Evolutionary conservation across 2,329 filamentous ascomycete species (phyloP).

Genomic region (Arthrinium puccinioides): DNA sequence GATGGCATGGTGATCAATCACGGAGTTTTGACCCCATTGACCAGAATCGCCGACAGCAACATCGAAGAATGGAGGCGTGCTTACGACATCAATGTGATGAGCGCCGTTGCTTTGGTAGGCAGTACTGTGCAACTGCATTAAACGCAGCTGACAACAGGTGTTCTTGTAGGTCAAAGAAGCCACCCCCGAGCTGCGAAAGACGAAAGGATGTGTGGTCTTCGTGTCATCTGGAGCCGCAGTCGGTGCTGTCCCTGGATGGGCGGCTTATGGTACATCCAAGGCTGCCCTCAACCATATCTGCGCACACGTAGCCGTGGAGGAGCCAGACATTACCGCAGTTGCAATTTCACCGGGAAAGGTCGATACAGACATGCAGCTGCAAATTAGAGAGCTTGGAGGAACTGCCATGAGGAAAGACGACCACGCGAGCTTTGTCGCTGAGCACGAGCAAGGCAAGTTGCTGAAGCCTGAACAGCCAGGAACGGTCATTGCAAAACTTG

Average conservation of each 20-base stretch:
- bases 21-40: slow-evolving; percentile 70
- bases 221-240: slow-evolving; percentile 72
- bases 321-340: slow-evolving; percentile 66
- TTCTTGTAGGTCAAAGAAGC: slow-evolving; percentile 57
- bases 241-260: slow-evolving; percentile 65
- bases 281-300: slow-evolving; percentile 77
- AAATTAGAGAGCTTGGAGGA: slow-evolving; percentile 58
- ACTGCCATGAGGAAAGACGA: slow-evolving; percentile 44
- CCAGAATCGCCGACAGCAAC: slow-evolving; percentile 59
- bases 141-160: slow-evolving; percentile 15
- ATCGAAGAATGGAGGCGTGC: slow-evolving; percentile 65
- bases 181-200: slow-evolving; percentile 59
- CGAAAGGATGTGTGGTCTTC: slow-evolving; percentile 66
- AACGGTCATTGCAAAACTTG: slow-evolving; percentile 75
- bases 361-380: slow-evolving; percentile 85
- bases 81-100: slow-evolving; percentile 86
- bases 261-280: slow-evolving; percentile 75
- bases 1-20: slow-evolving; percentile 88
- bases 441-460: slow-evolving; percentile 64
- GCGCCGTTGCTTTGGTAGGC: slow-evolving; percentile 67
- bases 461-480: slow-evolving; percentile 80
- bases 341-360: slow-evolving; percentile 73
- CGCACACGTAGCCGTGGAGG: slow-evolving; percentile 66
- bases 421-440: slow-evolving; percentile 61
- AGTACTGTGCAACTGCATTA: neutral